Evolutionary conservation across 768 basidiomycete species (phyloP).

Genomic region (Mycena albidolilacea): DNA sequence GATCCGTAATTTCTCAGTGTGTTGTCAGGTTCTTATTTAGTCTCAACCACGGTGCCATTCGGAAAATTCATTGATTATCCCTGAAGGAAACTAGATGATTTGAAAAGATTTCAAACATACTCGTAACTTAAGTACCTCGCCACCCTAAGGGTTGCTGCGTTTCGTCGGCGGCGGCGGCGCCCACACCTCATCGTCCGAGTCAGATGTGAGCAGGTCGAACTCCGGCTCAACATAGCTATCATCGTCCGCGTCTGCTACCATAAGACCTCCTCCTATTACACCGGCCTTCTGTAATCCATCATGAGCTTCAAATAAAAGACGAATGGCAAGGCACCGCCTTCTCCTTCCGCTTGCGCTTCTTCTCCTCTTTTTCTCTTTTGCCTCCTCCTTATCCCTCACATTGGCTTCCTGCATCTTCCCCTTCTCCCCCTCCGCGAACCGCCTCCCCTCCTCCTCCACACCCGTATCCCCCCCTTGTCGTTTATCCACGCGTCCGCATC

Average conservation of each 20-base stretch:
- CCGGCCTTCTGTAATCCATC: conserved; percentile 45
- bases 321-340: conserved; percentile 53
- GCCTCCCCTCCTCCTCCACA: conserved; percentile 74
- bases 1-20: too few species aligned
- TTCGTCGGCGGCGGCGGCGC: conserved; percentile 49
- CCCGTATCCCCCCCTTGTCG: conserved; percentile 73
- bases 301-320: conserved; percentile 14
- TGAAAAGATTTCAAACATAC: too few species aligned
- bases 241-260: conserved; percentile 45
- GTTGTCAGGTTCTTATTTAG: too few species aligned
- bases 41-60: too few species aligned
- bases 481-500: conserved; percentile 80
- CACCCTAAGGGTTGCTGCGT: conserved; percentile 38
- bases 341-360: conserved; percentile 93
- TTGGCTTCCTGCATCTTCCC: conserved; percentile 81
- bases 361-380: conserved; percentile 92
- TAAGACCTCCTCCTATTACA: conserved; percentile 54
- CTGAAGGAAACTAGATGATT: too few species aligned
- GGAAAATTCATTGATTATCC: too few species aligned
- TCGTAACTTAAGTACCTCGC: too few species aligned
- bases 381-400: conserved; percentile 83
- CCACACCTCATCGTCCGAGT: conserved; percentile 50
- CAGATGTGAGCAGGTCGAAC: conserved; percentile 66
- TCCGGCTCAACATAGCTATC: conserved; percentile 81
- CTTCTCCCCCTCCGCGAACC: conserved; percentile 83